phyloP scores from a whole-genome alignment of 768 basidiomycete species.

The Nidula microcarpa region DNA sequence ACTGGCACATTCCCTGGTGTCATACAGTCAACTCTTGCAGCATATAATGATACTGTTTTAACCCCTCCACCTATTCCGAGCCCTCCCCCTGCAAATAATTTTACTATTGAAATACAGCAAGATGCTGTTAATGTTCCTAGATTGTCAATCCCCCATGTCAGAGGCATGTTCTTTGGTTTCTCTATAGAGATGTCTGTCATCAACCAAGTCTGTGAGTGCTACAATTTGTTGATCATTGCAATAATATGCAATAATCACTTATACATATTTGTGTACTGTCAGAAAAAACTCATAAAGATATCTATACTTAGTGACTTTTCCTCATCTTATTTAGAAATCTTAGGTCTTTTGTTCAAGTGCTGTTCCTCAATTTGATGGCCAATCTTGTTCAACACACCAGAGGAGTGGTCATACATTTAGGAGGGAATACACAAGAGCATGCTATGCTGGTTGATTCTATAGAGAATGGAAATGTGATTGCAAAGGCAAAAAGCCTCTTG shows the following conservation, averaged over 20 bases:
- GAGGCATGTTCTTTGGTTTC: constrained; percentile 64
- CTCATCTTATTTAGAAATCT: too few relatives aligned
- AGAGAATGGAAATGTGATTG: constrained; percentile 32
- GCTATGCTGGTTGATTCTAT: constrained; percentile 38
- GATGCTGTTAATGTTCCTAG: constrained; percentile 25
- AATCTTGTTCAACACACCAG: constrained; percentile 57
- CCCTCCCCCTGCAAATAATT: constrained; percentile 37
- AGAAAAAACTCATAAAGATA: neutral
- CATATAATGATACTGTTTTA: constrained; percentile 51
- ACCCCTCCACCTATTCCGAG: constrained; percentile 46
- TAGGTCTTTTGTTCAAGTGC: constrained; percentile 37
- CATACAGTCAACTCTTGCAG: constrained; percentile 35
- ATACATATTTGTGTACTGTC: neutral
- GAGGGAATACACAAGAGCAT: constrained; percentile 67
- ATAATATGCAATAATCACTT: constrained; percentile 2
- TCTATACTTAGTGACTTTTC: neutral
- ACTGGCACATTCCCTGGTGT: constrained; percentile 24
- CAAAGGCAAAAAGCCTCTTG: constrained; percentile 30
- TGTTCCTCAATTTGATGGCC: constrained; percentile 66
- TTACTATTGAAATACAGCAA: constrained; percentile 37
- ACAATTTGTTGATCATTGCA: constrained; percentile 5
- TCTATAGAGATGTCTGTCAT: constrained; percentile 75
- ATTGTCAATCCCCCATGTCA: constrained; percentile 37
- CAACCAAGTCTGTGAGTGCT: constrained; percentile 53
- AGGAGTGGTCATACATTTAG: constrained; percentile 51